Conservation (phyloP, 441 rosid species). For the Bruguiera hainesii region DNA sequence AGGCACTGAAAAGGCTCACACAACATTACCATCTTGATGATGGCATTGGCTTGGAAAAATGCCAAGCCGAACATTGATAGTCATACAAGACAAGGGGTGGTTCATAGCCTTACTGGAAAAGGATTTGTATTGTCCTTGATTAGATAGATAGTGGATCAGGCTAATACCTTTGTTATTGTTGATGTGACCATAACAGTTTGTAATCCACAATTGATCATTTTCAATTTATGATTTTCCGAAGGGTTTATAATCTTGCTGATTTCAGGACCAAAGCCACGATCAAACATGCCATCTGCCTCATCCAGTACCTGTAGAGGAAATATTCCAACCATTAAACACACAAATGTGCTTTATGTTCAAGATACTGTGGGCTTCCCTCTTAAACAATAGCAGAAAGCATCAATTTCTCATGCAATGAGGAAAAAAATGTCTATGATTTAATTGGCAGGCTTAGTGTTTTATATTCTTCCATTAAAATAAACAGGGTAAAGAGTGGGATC, state of each 20-base stretch:
- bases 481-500: background rate
- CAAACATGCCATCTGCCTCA: slow-evolving; percentile 99
- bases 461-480: background rate
- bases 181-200: slow-evolving; percentile 92
- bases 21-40: too few species aligned
- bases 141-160: slow-evolving; percentile 31
- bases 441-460: too few species aligned
- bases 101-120: slow-evolving; percentile 25
- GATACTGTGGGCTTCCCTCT: too few species aligned
- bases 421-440: too few species aligned
- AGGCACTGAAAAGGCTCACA: too few species aligned
- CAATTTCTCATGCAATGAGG: background rate
- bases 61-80: background rate
- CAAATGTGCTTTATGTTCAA: too few species aligned
- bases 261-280: slow-evolving; percentile 93
- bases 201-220: slow-evolving; percentile 62
- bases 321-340: too few species aligned
- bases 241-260: slow-evolving; percentile 83
- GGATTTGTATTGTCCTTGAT: slow-evolving; percentile 65
- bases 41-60: too few species aligned
- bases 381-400: slow-evolving; percentile 15
- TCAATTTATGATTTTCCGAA: slow-evolving; percentile 60
- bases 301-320: slow-evolving; percentile 64
- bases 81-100: background rate
- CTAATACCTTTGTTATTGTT: slow-evolving; percentile 74